These are phyloP conservation scores for Aspergillus mulundensis DNA, from an alignment of 495 filamentous ascomycete genomes.

Conservation along the genomic window DNA sequence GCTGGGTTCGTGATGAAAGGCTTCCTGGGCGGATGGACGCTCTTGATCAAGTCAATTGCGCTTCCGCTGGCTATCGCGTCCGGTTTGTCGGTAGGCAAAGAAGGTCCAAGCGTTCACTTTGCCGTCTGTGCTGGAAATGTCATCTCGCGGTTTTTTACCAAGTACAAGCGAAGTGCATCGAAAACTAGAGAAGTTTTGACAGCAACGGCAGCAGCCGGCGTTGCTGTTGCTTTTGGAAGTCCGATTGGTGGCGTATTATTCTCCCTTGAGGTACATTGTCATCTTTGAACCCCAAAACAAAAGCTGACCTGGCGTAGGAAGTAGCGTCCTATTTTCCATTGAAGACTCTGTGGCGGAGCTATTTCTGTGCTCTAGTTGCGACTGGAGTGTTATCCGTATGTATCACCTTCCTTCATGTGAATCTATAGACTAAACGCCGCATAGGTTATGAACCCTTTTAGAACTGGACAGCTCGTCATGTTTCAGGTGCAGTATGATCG, in stretches of 20 bases:
- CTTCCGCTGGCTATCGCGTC: slow-evolving; percentile 92
- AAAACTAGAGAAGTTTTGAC: slow-evolving; percentile 95
- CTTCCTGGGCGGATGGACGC: slow-evolving; percentile 87
- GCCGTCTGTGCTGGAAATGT: slow-evolving; percentile 98
- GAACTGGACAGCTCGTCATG: slow-evolving; percentile 99
- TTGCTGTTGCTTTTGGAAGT: slow-evolving; percentile 94
- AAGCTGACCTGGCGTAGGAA: slow-evolving; percentile 48
- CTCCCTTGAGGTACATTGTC: slow-evolving; percentile 67
- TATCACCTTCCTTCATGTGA: not conserved
- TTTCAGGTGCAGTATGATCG: slow-evolving; percentile 97
- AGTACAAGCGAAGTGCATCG: slow-evolving; percentile 88
- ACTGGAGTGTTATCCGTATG: slow-evolving; percentile 82
- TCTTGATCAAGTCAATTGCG: slow-evolving; percentile 90
- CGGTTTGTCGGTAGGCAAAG: slow-evolving; percentile 92
- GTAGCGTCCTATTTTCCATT: slow-evolving; percentile 98
- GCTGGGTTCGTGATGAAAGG: slow-evolving; percentile 99
- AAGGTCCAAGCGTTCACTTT: slow-evolving; percentile 97
- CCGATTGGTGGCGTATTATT: slow-evolving; percentile 96
- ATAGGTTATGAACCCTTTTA: slow-evolving; percentile 89
- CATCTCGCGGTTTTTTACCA: slow-evolving; percentile 86
- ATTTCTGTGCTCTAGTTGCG: slow-evolving; percentile 95
- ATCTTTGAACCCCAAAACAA: not conserved
- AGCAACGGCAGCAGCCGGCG: slow-evolving; percentile 90
- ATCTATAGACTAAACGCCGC: slow-evolving; percentile 14
- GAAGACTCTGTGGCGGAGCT: slow-evolving; percentile 97